Evolutionary conservation across 1,284 basidiomycete species (phyloP), one percentile per base, ranked within the genome.

Genomic region (Austroboletus novae-zelandiae): DNA sequence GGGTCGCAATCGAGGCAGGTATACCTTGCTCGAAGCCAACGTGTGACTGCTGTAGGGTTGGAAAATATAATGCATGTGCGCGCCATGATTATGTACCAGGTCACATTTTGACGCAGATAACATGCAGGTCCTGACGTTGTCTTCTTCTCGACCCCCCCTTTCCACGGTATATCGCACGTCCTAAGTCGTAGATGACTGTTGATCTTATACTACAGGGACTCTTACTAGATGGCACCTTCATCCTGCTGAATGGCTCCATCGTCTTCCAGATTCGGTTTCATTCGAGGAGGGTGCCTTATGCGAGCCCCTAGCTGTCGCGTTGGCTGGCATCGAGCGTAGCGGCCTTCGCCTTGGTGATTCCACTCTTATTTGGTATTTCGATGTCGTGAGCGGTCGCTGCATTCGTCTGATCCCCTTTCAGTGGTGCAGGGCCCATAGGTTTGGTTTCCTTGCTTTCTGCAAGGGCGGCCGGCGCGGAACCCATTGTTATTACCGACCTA

Each of bases 401-500:
- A 20, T 43, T 35, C 23, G 15, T 39, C 45, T 61, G 43, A 64
- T 30, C n/a, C 18, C 15, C 34, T 40, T 44, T 39, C 50, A 83
- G 80, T 57, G 82, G 81, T 49, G 91, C 93, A 31, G 93, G 93
- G 14, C 93, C 93, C 1, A 93, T 95, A 52, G 92, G 93, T 9
- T 75, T 96, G 20, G 76, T 93, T 40, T 78, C 82, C 40, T 81
- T 92, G 53, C 84, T 90, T 13, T 87, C 90, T 41, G 87, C 89
- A 25, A 82, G 86, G 57, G 91, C 89, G 25, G 80, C 90, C 43
- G 90, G 90, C 1, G 91, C 89, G 2, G 80, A 83, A 47, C 82
- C 84, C 20, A 80, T 92, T 52, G 76, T 93, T 43, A 89, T 86
- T 15, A 84, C 91, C 35, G 89, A 95, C 65, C 80, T 95, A 48